Conservation (phyloP, 768 basidiomycete species). For the Tylopilus cervinicoccineus region DNA sequence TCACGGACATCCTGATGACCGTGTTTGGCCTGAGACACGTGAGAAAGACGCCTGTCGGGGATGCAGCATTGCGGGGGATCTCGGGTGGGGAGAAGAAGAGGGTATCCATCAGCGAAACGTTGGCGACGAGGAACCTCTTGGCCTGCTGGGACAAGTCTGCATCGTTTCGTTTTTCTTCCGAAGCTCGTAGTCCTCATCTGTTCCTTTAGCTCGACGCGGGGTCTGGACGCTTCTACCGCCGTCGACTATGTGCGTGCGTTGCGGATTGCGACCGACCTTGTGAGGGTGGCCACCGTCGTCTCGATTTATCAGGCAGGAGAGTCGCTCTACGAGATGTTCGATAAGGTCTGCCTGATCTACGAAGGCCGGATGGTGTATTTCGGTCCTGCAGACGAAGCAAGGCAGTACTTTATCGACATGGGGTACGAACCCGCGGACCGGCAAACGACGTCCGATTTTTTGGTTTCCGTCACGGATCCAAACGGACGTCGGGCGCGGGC, state of each 20-base stretch:
- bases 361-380: slow-evolving; percentile 59
- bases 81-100: slow-evolving; percentile 81
- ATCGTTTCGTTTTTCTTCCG: slow-evolving; percentile 22
- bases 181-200: slow-evolving; percentile 36
- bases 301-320: slow-evolving; percentile 87
- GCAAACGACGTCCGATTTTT: slow-evolving; percentile 62
- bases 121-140: slow-evolving; percentile 68
- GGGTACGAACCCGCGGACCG: slow-evolving; percentile 52
- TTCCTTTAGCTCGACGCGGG: slow-evolving; percentile 56
- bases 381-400: slow-evolving; percentile 50
- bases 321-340: slow-evolving; percentile 58
- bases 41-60: slow-evolving; percentile 71
- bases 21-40: slow-evolving; percentile 78
- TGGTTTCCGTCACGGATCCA: slow-evolving; percentile 60
- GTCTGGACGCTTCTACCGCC: slow-evolving; percentile 67
- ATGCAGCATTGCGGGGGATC: slow-evolving; percentile 71
- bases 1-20: slow-evolving; percentile 50
- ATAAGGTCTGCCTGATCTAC: slow-evolving; percentile 66
- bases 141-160: slow-evolving; percentile 71
- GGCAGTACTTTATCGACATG: slow-evolving; percentile 56
- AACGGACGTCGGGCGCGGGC: slow-evolving; percentile 50
- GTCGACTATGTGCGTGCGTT: slow-evolving; percentile 70
- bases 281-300: slow-evolving; percentile 58
- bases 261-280: slow-evolving; percentile 60
- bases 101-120: slow-evolving; percentile 72